A percentile compares a stretch with the other conserved stretches of the same genome.
phyloP scores from a whole-genome alignment of 2,329 filamentous ascomycete genomes.

The Clonostachys solani region DNA sequence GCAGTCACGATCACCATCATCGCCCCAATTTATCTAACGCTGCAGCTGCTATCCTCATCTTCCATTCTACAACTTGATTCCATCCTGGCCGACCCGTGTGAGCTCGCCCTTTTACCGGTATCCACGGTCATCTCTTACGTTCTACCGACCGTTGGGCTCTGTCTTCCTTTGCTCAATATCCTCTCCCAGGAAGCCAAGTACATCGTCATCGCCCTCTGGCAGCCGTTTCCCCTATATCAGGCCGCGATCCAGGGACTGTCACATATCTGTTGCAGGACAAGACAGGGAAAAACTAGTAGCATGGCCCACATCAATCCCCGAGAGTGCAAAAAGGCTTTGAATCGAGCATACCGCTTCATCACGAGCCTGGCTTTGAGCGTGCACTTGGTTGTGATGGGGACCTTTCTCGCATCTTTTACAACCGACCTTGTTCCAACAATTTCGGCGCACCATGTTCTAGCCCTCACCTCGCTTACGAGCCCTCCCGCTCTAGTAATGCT shows the following conservation, averaged over 20 bases:
- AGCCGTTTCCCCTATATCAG: slow-evolving; percentile 6
- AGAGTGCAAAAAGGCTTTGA: not conserved
- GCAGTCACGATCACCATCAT: slow-evolving; percentile 5
- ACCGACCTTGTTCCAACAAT: not conserved
- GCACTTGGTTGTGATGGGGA: slow-evolving; percentile 1
- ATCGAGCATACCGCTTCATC: slow-evolving; percentile 1
- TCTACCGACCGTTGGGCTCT: not conserved
- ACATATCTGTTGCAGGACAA: not conserved
- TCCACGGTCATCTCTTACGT: slow-evolving; percentile 1
- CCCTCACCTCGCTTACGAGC: not conserved
- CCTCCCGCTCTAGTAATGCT: slow-evolving; percentile 2
- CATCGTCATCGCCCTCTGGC: slow-evolving; percentile 4
- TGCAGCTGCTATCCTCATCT: slow-evolving; percentile 1
- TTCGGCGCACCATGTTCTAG: not conserved
- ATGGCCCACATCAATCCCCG: not conserved
- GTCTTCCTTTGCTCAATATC: not conserved
- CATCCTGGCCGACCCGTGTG: slow-evolving; percentile 1
- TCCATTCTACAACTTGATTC: not conserved
- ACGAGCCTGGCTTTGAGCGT: not conserved
- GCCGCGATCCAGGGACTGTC: not conserved
- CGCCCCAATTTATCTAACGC: slow-evolving; percentile 2
- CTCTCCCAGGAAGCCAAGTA: not conserved
- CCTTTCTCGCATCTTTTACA: not conserved
- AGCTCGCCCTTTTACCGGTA: slow-evolving; percentile 2
- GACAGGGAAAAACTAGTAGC: not conserved